phyloP scores from a whole-genome alignment of 371 early-diverging fungal species.

The Lichtheimia corymbifera region DNA sequence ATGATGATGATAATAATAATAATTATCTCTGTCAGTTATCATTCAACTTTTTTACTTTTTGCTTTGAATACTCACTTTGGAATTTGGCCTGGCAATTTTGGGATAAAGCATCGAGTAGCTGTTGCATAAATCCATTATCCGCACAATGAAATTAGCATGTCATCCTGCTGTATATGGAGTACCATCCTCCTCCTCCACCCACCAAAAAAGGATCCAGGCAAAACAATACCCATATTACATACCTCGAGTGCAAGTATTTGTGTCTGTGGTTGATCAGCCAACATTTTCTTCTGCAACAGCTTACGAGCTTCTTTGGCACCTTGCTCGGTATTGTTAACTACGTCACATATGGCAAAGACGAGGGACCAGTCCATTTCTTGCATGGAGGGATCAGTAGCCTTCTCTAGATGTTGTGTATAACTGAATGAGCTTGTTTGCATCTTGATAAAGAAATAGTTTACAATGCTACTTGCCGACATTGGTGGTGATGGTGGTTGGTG shows the following conservation, averaged over 20 bases:
- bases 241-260: slow-evolving; percentile 46
- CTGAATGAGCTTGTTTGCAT: not conserved
- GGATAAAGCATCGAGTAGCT: slow-evolving; percentile 46
- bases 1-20: too few relatives aligned
- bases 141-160: not conserved
- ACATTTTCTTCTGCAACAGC: slow-evolving; percentile 51
- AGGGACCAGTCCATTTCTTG: slow-evolving; percentile 45
- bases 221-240: not conserved
- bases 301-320: slow-evolving; percentile 56
- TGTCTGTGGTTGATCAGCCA: slow-evolving; percentile 26
- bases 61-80: slow-evolving; percentile 10
- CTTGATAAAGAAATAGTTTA: not conserved
- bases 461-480: slow-evolving; percentile 31
- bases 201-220: not conserved
- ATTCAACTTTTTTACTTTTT: too few relatives aligned
- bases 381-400: slow-evolving; percentile 28
- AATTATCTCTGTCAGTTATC: too few relatives aligned
- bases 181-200: not conserved
- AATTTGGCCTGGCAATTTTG: slow-evolving; percentile 44
- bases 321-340: slow-evolving; percentile 37
- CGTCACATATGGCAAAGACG: slow-evolving; percentile 43
- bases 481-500: slow-evolving; percentile 41
- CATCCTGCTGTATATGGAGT: not conserved
- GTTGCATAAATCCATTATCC: not conserved
- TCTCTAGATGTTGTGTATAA: slow-evolving; percentile 20